A percentile compares a stretch with the other conserved stretches of the same genome.
These are phyloP conservation scores for Pittosporum tobira DNA, from an alignment of 129 eudicot species.

Conservation along the genomic window DNA sequence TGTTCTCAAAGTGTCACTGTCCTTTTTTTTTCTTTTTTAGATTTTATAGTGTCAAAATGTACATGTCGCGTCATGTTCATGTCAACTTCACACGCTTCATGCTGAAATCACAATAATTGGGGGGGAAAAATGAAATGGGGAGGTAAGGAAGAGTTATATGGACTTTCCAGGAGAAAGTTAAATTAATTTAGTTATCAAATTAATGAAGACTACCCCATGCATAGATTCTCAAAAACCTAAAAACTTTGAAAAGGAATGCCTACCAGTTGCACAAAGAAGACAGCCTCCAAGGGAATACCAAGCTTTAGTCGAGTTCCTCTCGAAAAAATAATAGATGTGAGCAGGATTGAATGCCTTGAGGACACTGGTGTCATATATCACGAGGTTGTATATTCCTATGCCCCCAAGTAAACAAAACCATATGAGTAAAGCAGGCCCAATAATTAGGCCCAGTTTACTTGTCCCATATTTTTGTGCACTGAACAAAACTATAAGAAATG, in stretches of 20 bases:
- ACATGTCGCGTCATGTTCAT: too few species aligned
- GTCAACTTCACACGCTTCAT: too few species aligned
- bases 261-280: constrained; percentile 90
- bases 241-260: too few species aligned
- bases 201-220: too few species aligned
- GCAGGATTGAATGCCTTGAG: constrained; percentile 80
- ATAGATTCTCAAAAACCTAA: neutral
- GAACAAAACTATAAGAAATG: constrained; percentile 75
- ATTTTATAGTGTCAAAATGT: too few species aligned
- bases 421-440: constrained; percentile 81
- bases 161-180: too few species aligned
- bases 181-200: too few species aligned
- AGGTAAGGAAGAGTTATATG: too few species aligned
- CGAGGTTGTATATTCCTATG: constrained; percentile 83
- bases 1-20: neutral
- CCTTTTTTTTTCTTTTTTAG: too few species aligned
- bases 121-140: too few species aligned
- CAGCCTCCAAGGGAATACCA: constrained; percentile 97
- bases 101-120: too few species aligned
- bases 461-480: constrained; percentile 87
- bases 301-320: constrained; percentile 73
- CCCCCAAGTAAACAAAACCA: constrained; percentile 95
- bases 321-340: constrained; percentile 80
- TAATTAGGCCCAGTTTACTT: constrained; percentile 85
- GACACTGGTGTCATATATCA: constrained; percentile 69